These are phyloP conservation scores for Xylaria digitata DNA, from an alignment of 2,329 filamentous ascomycete genomes.

Conservation along the genomic window DNA sequence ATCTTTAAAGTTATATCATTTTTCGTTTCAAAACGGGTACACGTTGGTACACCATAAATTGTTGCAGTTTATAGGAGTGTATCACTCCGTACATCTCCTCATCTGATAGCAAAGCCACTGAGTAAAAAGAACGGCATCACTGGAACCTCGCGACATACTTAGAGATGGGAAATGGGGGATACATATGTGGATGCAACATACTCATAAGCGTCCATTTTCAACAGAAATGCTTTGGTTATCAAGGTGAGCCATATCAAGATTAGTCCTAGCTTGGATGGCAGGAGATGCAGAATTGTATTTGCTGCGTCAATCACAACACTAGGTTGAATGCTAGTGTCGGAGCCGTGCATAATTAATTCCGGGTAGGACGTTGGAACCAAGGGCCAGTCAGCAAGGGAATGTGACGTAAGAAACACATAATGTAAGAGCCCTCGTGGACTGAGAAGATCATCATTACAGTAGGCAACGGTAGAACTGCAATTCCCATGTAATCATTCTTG, in stretches of 20 bases:
- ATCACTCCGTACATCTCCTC: not conserved
- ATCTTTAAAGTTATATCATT: not conserved
- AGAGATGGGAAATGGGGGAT: no score
- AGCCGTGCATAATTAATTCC: not conserved
- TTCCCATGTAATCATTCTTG: constrained; percentile 3
- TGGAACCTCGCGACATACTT: not conserved
- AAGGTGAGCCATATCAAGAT: no score
- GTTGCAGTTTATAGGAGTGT: no score
- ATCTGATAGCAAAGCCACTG: not conserved
- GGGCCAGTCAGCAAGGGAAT: not conserved
- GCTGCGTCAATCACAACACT: not conserved
- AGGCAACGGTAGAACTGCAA: not conserved
- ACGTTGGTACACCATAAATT: not conserved
- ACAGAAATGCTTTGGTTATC: no score
- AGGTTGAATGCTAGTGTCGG: not conserved
- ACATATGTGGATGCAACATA: no score
- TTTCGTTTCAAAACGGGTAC: not conserved
- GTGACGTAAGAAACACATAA: not conserved
- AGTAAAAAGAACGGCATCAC: not conserved
- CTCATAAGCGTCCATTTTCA: not conserved
- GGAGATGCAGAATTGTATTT: not conserved
- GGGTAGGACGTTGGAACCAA: not conserved
- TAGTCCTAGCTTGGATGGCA: no score
- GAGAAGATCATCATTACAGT: not conserved
- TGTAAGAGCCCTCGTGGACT: not conserved